Conservation (phyloP, 306 rosid genomes). For the Urtica urens region DNA sequence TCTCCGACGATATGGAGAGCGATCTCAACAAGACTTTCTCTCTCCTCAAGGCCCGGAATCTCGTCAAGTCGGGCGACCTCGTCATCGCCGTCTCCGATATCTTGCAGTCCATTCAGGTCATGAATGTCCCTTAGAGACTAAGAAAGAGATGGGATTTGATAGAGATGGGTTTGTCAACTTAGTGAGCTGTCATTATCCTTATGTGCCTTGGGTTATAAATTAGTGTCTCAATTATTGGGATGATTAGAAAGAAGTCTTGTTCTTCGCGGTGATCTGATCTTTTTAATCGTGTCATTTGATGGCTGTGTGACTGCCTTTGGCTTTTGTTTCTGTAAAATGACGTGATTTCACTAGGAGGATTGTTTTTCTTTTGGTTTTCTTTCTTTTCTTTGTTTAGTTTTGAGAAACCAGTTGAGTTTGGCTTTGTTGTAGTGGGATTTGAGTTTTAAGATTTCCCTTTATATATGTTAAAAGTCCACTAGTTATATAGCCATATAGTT, state of each 20-base stretch:
- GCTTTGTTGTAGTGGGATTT: conserved; percentile 2
- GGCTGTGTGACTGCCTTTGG: neutral
- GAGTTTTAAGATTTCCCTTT: neutral
- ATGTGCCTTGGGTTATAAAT: conserved; percentile 1
- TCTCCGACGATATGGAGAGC: conserved; percentile 93
- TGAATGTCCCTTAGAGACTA: conserved; percentile 69
- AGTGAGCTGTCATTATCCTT: neutral
- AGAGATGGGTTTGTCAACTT: neutral
- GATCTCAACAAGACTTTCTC: conserved; percentile 83
- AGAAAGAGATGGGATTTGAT: conserved; percentile 13
- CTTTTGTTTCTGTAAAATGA: conserved; percentile 1
- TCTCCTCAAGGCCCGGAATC: conserved; percentile 87
- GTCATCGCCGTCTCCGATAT: conserved; percentile 95
- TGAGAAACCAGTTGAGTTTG: neutral
- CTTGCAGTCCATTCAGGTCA: conserved; percentile 89
- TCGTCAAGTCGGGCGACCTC: conserved; percentile 96
- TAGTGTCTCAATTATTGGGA: conserved; percentile 3
- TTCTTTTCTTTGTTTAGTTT: neutral
- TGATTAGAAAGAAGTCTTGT: neutral
- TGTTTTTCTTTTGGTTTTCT: neutral
- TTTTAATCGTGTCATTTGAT: conserved; percentile 3
- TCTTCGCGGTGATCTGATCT: no score
- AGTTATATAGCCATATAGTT: no score
- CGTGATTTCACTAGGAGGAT: neutral
- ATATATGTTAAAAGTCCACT: no score